Evolutionary conservation across 106 monocot species (phyloP).

Genomic region (Dioscorea alata): DNA sequence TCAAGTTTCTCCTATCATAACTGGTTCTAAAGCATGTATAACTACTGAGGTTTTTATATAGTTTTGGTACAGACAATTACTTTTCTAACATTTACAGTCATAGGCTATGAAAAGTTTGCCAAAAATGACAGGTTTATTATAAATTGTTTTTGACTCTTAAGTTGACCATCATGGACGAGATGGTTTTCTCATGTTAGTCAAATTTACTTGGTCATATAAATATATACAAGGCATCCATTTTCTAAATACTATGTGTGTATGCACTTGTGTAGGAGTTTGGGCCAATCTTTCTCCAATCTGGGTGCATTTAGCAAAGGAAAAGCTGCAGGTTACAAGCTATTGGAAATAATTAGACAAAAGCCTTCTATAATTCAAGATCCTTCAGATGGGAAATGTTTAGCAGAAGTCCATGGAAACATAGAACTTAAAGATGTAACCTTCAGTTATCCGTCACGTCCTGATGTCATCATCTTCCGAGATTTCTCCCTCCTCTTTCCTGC

Average conservation of each 20-base stretch:
- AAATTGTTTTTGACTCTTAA: too few relatives aligned
- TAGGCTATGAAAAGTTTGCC: too few relatives aligned
- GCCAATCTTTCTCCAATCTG: slow-evolving; percentile 91
- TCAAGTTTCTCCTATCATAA: too few relatives aligned
- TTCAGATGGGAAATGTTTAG: slow-evolving; percentile 64
- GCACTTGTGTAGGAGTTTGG: slow-evolving; percentile 68
- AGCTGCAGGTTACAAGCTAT: slow-evolving; percentile 78
- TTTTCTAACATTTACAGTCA: too few relatives aligned
- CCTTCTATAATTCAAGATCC: slow-evolving; percentile 76
- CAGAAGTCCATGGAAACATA: slow-evolving; percentile 84
- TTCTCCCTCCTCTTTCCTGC: slow-evolving; percentile 92
- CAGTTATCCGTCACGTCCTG: slow-evolving; percentile 95
- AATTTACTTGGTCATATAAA: too few relatives aligned
- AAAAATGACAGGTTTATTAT: too few relatives aligned
- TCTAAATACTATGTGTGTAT: not conserved
- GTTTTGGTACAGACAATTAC: too few relatives aligned
- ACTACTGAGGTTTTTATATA: too few relatives aligned
- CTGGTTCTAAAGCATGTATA: too few relatives aligned
- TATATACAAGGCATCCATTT: not conserved
- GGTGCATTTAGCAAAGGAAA: slow-evolving; percentile 98
- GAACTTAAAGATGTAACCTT: slow-evolving; percentile 88
- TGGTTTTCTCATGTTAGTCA: too few relatives aligned
- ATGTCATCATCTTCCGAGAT: slow-evolving; percentile 75
- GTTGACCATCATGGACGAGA: too few relatives aligned
- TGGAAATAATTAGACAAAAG: slow-evolving; percentile 82